These are phyloP conservation scores for Auriscalpium orientale DNA, from an alignment of 768 basidiomycete species.

Conservation along the genomic window DNA sequence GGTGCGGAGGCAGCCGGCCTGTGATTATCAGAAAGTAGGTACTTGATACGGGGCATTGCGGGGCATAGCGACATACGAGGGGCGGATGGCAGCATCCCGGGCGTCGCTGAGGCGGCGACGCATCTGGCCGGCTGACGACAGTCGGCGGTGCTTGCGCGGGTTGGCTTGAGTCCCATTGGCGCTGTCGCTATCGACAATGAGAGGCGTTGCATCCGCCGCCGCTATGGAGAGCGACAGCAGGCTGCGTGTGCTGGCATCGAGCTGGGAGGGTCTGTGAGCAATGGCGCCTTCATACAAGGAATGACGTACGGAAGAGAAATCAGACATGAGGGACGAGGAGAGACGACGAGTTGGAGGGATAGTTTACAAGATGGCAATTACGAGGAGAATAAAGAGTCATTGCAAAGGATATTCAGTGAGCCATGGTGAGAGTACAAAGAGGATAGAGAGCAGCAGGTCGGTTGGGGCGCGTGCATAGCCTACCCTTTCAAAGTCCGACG, in stretches of 20 bases:
- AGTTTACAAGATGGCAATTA: constrained; percentile 1
- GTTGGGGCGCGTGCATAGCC: background rate
- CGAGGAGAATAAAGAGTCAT: constrained; percentile 11
- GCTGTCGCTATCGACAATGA: constrained; percentile 14
- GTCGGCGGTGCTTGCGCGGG: constrained; percentile 50
- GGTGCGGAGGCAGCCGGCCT: constrained; percentile 20
- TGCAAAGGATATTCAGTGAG: background rate
- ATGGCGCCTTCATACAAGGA: background rate
- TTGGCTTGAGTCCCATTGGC: constrained; percentile 13
- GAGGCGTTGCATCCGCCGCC: constrained; percentile 33
- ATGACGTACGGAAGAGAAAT: constrained; percentile 4
- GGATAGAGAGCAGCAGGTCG: background rate
- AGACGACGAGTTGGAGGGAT: background rate
- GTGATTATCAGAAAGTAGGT: background rate
- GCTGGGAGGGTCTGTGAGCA: background rate
- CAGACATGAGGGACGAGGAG: background rate
- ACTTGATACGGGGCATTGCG: constrained; percentile 1
- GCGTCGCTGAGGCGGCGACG: constrained; percentile 73
- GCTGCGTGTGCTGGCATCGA: constrained; percentile 26
- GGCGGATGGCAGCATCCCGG: constrained; percentile 65
- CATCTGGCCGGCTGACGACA: constrained; percentile 64
- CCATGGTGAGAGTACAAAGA: background rate
- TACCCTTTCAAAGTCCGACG: constrained; percentile 14
- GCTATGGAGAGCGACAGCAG: constrained; percentile 65
- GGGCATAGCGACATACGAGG: constrained; percentile 47